Evolutionary conservation across 1,284 basidiomycete genomes (phyloP).

Genomic region (Sporisorium exsertum): DNA sequence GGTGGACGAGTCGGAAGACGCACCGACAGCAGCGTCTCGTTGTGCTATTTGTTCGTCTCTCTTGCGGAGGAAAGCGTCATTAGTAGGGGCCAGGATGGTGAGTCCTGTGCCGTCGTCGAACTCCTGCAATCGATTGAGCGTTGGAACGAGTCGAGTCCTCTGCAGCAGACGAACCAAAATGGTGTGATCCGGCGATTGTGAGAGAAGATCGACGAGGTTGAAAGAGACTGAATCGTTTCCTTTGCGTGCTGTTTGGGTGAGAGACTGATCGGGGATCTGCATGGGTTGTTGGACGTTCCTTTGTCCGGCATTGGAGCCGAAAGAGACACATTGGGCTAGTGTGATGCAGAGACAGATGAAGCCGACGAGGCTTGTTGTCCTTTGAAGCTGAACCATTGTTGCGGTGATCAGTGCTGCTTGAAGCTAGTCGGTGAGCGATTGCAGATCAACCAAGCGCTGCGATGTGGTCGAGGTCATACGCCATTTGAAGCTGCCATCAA

Average conservation of each 20-base stretch:
- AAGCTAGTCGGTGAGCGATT: not conserved
- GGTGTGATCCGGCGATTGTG: conserved; percentile 80
- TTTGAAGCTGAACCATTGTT: conserved; percentile 14
- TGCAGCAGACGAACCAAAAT: conserved; percentile 85
- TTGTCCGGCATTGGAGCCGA: not conserved
- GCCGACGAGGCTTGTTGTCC: conserved; percentile 6
- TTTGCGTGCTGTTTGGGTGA: conserved; percentile 11
- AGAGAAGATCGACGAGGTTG: conserved; percentile 84
- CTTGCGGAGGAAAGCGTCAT: conserved; percentile 71
- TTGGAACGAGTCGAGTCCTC: conserved; percentile 87
- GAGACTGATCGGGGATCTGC: conserved; percentile 11
- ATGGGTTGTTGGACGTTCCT: conserved; percentile 18
- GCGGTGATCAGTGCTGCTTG: not conserved
- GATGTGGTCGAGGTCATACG: not conserved
- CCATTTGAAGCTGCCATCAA: conserved; percentile 1
- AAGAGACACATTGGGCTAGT: not conserved
- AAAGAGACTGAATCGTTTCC: conserved; percentile 29
- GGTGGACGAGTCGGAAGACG: not conserved
- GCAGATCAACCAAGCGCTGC: conserved; percentile 6
- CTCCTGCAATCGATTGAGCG: conserved; percentile 80
- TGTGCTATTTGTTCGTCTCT: conserved; percentile 24
- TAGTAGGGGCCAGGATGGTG: conserved; percentile 94
- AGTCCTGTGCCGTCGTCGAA: conserved; percentile 73
- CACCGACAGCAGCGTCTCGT: conserved; percentile 6
- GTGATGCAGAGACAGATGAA: conserved; percentile 5